phyloP scores from a whole-genome alignment of 805 yeast genomes.

The Yarrowia osloensis region DNA sequence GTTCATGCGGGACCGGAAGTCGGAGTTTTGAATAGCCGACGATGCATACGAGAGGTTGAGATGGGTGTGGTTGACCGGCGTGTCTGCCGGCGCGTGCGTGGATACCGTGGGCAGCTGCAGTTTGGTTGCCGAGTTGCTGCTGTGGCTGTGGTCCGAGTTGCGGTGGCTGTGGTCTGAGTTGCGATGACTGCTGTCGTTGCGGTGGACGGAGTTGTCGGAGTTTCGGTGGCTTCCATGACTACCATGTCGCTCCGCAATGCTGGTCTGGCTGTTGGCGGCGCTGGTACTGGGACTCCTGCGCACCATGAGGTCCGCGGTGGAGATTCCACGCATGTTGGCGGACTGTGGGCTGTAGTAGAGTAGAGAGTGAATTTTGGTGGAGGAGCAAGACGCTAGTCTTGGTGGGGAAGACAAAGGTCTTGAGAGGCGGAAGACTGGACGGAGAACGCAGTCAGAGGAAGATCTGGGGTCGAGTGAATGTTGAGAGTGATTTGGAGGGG shows the following conservation, averaged over 20 bases:
- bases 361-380: constrained; percentile 15
- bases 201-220: not conserved
- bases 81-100: not conserved
- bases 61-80: not conserved
- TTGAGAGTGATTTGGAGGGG: too few relatives aligned
- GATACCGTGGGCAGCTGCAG: constrained; percentile 1
- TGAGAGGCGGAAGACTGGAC: too few relatives aligned
- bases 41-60: not conserved
- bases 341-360: constrained; percentile 11
- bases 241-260: not conserved
- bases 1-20: constrained; percentile 20
- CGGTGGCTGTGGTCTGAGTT: too few relatives aligned
- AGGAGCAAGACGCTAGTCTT: not conserved
- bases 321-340: constrained; percentile 9
- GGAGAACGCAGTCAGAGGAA: too few relatives aligned
- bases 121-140: not conserved
- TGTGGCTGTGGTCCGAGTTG: not conserved
- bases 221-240: not conserved
- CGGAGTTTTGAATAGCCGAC: constrained; percentile 12
- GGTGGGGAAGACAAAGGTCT: not conserved
- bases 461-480: too few relatives aligned
- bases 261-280: not conserved
- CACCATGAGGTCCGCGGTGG: constrained; percentile 1
- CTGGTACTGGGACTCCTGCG: not conserved
- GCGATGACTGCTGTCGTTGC: not conserved